Percentiles rank a stretch among this genome's conserved stretches.
phyloP scores from a whole-genome alignment of 2,329 filamentous ascomycete species.

The Apiospora saccharicola region DNA sequence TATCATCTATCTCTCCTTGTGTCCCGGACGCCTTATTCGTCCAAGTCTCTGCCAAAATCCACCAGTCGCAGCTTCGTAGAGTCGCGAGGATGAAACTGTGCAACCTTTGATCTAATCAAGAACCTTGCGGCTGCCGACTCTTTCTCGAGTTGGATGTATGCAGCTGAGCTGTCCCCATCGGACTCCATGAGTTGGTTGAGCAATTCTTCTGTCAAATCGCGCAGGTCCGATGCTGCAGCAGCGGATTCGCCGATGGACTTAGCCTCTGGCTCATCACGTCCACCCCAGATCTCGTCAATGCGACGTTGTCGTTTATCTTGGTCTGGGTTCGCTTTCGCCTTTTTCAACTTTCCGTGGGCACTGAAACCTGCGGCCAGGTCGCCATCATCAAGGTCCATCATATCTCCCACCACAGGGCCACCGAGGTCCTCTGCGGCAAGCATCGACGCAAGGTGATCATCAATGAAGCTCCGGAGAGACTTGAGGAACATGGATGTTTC shows the following conservation, averaged over 20 bases:
- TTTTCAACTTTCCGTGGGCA: slow-evolving; percentile 63
- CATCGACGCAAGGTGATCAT: slow-evolving; percentile 74
- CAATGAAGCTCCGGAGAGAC: slow-evolving; percentile 74
- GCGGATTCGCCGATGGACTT: slow-evolving; percentile 48
- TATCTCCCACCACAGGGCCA: slow-evolving; percentile 80
- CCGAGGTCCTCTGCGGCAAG: slow-evolving; percentile 85
- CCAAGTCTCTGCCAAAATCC: slow-evolving; percentile 70
- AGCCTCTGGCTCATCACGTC: slow-evolving; percentile 37
- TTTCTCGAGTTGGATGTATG: slow-evolving; percentile 64
- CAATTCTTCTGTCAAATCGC: slow-evolving; percentile 65
- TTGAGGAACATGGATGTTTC: slow-evolving; percentile 68
- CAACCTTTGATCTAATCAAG: slow-evolving; percentile 69
- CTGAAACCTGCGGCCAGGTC: slow-evolving; percentile 67
- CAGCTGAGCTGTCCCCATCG: slow-evolving; percentile 60
- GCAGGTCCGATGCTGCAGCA: slow-evolving; percentile 64
- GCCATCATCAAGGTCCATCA: slow-evolving; percentile 69
- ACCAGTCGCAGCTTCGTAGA: slow-evolving; percentile 65
- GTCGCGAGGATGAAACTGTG: slow-evolving; percentile 71
- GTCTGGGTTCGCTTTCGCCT: slow-evolving; percentile 51
- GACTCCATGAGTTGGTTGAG: slow-evolving; percentile 65
- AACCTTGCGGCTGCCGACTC: slow-evolving; percentile 71
- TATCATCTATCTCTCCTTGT: too few species aligned
- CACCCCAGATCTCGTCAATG: slow-evolving; percentile 70
- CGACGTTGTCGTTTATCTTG: slow-evolving; percentile 63
- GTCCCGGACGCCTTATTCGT: slow-evolving; percentile 48